Base-by-base conservation (phyloP, 2,329 filamentous ascomycete genomes). In the Orbilia javanica region DNA sequence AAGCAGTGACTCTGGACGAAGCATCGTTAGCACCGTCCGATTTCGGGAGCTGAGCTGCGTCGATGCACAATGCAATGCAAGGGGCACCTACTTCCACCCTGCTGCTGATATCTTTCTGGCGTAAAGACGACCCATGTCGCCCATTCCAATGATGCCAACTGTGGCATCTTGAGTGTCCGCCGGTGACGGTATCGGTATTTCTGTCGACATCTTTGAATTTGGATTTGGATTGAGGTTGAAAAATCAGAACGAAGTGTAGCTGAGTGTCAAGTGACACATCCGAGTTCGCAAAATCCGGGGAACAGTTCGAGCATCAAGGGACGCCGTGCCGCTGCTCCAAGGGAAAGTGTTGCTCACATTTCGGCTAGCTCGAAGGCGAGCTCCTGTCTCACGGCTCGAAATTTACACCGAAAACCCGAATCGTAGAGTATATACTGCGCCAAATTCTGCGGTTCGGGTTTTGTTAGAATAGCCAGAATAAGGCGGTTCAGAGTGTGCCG, bases 101-200 rank as follows among this genome's bases (percentile, higher is more conserved):
- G 95, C 96, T 83, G 90, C 89, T 85, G 93, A 94, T 82, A 99
- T 89, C 83, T 90, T 90, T 83, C 92, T 90, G 83, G 96, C 93
- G 85, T 99, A 99, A 93, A 99, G 96, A 88, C 92, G 97, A 83
- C 96, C 96, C 96, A 99, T 99, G 83, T 97, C 95, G 80, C 96
- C 96, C 94, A 99, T 97, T 79, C 96, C 96, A 84, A 99, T 99
- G 83, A 99, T 92, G 81, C 96, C 96, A 81, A 99, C 89, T 79
- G 91, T 90, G 84, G 67, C 67, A 72, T 72, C 62, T 53, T 68
- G 70, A 20, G 36, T 20, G 13, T 31, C 44, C n/a, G 18, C 15
- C 29, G 46, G 31, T 11, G 52, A 20, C 18, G 39, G 46, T 42
- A 74, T 62, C 36, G 70, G 62, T 34, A 74, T 31, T 29, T 31